Conservation (phyloP, 148 eudicot species). For the Silene uniflora region DNA sequence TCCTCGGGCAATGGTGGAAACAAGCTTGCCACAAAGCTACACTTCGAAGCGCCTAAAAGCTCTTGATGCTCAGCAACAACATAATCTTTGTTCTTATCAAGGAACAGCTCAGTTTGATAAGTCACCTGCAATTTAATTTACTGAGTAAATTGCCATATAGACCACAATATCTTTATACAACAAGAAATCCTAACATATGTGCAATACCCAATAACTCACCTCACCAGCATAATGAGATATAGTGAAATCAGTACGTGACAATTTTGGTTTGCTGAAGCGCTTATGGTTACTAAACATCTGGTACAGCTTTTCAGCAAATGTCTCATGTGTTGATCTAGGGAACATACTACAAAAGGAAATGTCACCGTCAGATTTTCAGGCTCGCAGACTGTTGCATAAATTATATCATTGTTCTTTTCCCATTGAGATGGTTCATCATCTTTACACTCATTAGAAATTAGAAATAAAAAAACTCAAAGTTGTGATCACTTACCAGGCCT, state of each 20-base stretch:
- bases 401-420: not conserved
- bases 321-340: slow-evolving; percentile 86
- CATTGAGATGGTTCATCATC: not conserved
- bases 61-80: slow-evolving; percentile 95
- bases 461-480: not conserved
- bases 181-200: not conserved
- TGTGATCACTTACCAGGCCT: slow-evolving; percentile 75
- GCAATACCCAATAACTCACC: slow-evolving; percentile 44
- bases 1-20: slow-evolving; percentile 81
- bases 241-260: slow-evolving; percentile 81
- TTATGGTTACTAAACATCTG: slow-evolving; percentile 88
- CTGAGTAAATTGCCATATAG: slow-evolving; percentile 12
- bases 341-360: slow-evolving; percentile 57
- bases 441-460: not conserved
- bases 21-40: slow-evolving; percentile 83
- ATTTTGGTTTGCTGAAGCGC: slow-evolving; percentile 86
- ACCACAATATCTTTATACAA: not conserved
- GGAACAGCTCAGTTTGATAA: slow-evolving; percentile 82
- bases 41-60: slow-evolving; percentile 71
- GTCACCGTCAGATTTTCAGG: slow-evolving; percentile 11
- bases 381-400: not conserved
- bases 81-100: slow-evolving; percentile 97
- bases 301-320: slow-evolving; percentile 90
- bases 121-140: slow-evolving; percentile 66
- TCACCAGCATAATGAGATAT: slow-evolving; percentile 94